Conservation (phyloP, 176 grass and related monocot species). For the Typha latifolia region DNA sequence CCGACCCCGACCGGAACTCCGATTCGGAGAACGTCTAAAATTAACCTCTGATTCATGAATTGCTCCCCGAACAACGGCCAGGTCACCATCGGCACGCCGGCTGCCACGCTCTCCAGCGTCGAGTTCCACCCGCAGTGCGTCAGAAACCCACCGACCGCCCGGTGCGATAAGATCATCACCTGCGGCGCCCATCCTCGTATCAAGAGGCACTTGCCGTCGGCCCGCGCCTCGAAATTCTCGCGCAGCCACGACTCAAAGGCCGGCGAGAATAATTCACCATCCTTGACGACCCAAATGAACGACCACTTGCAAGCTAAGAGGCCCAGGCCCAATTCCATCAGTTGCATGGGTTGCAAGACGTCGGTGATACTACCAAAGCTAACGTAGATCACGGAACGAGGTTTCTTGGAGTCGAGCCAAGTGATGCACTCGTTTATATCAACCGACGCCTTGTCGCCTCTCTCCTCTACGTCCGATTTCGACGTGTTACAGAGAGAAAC, state of each 20-base stretch:
- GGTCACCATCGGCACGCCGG: conserved; percentile 40
- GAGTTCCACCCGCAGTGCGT: conserved; percentile 93
- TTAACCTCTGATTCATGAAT: conserved; percentile 63
- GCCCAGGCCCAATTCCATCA: conserved; percentile 50
- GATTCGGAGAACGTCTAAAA: conserved; percentile 53
- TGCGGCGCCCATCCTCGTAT: conserved; percentile 63
- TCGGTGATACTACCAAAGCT: conserved; percentile 49
- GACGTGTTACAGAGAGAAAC: conserved; percentile 27
- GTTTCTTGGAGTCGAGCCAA: conserved; percentile 47
- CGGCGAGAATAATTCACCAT: conserved; percentile 19
- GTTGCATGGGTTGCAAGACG: conserved; percentile 25
- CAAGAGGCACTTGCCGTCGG: conserved; percentile 21
- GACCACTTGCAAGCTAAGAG: conserved; percentile 34
- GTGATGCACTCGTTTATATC: conserved; percentile 30
- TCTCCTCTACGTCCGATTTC: not conserved
- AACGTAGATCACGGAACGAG: conserved; percentile 56
- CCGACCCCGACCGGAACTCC: conserved; percentile 60
- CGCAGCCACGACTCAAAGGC: conserved; percentile 27
- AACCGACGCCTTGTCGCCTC: conserved; percentile 18
- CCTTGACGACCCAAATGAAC: conserved; percentile 50
- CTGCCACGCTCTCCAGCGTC: conserved; percentile 51
- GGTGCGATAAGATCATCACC: conserved; percentile 47
- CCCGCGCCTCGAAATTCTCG: conserved; percentile 22
- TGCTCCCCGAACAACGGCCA: conserved; percentile 73
- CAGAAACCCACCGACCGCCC: conserved; percentile 51